These are phyloP conservation scores for Spirogloea muscicola DNA, from an alignment of 139 green algal species.

Conservation along the genomic window DNA sequence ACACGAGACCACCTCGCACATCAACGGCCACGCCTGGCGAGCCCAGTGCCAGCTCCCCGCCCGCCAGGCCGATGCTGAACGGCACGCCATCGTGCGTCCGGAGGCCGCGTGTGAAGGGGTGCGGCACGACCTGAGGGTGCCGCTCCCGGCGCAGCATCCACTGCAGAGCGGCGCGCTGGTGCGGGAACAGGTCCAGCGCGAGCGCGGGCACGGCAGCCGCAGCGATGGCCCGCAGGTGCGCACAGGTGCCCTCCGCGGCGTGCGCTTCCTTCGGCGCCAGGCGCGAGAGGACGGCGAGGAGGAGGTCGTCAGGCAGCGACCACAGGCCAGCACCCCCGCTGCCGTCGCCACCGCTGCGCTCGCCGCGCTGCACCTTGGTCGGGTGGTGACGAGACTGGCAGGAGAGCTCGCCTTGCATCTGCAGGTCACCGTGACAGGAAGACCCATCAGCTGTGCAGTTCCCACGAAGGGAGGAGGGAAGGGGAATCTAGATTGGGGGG, in stretches of 20 bases:
- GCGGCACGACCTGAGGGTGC: constrained; percentile 3
- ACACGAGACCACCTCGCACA: constrained; percentile 77
- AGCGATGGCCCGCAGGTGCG: background rate
- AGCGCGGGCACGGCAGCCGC: background rate
- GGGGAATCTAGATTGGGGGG: background rate
- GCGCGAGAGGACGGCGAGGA: background rate
- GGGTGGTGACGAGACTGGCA: background rate
- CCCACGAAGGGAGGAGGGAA: background rate
- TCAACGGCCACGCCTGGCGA: constrained; percentile 44
- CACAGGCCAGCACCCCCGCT: constrained; percentile 1
- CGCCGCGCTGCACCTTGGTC: background rate
- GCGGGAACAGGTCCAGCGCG: constrained; percentile 25
- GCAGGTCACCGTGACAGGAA: background rate
- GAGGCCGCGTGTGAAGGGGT: constrained; percentile 14
- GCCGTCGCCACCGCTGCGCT: background rate
- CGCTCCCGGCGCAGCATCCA: constrained; percentile 59
- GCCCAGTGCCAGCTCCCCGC: background rate
- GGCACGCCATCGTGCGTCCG: constrained; percentile 34
- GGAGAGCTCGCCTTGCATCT: background rate
- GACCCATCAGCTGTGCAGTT: background rate
- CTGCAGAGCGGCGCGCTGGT: constrained; percentile 31
- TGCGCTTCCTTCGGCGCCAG: background rate
- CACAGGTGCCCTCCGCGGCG: background rate
- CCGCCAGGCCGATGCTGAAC: background rate
- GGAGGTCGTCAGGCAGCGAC: constrained; percentile 1